These are phyloP conservation scores for Trichoderma harzianum DNA, from an alignment of 2,329 filamentous ascomycete genomes.

Conservation along the genomic window DNA sequence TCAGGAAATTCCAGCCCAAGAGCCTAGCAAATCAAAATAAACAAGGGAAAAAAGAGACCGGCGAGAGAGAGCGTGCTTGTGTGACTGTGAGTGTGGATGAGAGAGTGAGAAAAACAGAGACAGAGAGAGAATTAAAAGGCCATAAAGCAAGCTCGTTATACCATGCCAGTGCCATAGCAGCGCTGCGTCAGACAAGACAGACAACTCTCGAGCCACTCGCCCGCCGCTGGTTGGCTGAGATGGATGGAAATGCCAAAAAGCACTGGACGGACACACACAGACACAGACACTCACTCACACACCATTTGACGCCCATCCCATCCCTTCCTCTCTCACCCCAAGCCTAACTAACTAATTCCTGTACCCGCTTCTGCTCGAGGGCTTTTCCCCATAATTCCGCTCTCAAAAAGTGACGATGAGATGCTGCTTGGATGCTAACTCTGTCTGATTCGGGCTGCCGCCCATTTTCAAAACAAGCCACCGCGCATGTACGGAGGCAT, in stretches of 20 bases:
- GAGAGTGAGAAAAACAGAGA: background rate
- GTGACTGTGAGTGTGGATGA: background rate
- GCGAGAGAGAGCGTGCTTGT: background rate
- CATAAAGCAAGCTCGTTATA: background rate
- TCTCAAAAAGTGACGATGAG: background rate
- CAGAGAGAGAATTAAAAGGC: background rate
- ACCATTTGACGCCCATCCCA: background rate
- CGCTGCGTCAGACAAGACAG: constrained; percentile 1
- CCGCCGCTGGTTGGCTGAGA: background rate
- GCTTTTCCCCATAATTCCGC: constrained; percentile 7
- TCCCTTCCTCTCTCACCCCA: background rate
- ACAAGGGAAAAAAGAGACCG: background rate
- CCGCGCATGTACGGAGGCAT: background rate
- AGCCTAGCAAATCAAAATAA: constrained; percentile 1
- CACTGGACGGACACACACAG: background rate
- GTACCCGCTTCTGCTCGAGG: background rate
- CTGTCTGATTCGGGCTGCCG: background rate
- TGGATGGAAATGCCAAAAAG: background rate
- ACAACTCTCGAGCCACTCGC: background rate
- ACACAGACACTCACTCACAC: background rate
- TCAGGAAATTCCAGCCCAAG: constrained; percentile 20
- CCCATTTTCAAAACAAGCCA: background rate
- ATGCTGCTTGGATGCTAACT: background rate
- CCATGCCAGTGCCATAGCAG: background rate
- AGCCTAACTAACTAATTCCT: background rate